Conservation (phyloP, 805 yeast species). For the Ogataea thermomethanolica region DNA sequence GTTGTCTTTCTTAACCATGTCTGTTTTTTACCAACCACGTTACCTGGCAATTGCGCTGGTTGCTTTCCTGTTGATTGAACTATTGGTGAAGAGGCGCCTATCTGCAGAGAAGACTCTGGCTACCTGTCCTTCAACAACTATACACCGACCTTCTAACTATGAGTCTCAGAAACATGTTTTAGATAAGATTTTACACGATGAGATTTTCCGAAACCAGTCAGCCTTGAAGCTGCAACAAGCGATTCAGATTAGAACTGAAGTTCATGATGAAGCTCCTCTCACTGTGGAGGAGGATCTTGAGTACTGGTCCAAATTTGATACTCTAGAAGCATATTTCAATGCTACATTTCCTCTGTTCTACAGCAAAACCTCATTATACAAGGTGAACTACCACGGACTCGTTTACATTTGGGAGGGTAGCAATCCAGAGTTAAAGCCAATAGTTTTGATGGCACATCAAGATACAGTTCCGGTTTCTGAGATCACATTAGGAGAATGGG, state of each 20-base stretch:
- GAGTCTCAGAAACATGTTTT: constrained; percentile 31
- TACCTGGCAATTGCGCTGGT: too few species aligned
- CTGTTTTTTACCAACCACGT: too few species aligned
- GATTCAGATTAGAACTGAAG: constrained; percentile 60
- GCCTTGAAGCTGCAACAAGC: constrained; percentile 52
- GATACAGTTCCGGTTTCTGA: constrained; percentile 50
- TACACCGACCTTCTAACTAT: constrained; percentile 33
- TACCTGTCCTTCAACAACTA: constrained; percentile 18
- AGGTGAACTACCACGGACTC: constrained; percentile 43
- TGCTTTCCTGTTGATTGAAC: too few species aligned
- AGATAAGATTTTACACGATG: constrained; percentile 35
- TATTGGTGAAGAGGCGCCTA: background rate
- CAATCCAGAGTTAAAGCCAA: constrained; percentile 37
- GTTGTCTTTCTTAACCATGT: too few species aligned
- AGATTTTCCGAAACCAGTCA: constrained; percentile 37
- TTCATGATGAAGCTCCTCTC: constrained; percentile 49
- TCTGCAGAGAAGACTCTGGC: background rate
- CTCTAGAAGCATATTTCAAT: constrained; percentile 39
- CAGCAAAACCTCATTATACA: constrained; percentile 32
- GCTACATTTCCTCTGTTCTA: constrained; percentile 41
- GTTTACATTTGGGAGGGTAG: constrained; percentile 45
- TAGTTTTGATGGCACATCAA: constrained; percentile 48
- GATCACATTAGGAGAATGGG: constrained; percentile 39
- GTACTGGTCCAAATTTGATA: constrained; percentile 37
- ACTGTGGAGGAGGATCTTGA: constrained; percentile 46